Percentiles rank a stretch among this genome's conserved stretches.
phyloP scores from a whole-genome alignment of 2,329 filamentous ascomycete genomes.

The Fusarium longipes region DNA sequence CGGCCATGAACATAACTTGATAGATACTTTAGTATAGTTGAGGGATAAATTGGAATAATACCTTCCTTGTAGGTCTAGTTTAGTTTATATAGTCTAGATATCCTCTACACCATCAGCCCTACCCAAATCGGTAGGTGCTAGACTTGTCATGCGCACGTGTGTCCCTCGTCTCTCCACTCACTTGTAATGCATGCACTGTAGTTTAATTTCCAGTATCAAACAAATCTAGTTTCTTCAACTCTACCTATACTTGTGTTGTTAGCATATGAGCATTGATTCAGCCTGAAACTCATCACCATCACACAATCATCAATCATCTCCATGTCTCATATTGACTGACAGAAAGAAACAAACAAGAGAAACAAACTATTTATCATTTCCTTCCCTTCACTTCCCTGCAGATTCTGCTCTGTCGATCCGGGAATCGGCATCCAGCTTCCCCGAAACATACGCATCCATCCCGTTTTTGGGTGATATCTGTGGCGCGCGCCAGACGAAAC shows the following conservation, averaged over 20 bases:
- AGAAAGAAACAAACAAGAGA: background rate
- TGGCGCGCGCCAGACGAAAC: constrained; percentile 47
- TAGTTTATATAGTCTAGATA: no score
- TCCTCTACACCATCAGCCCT: constrained; percentile 14
- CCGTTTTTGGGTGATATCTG: constrained; percentile 19
- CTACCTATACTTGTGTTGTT: background rate
- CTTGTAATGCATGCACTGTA: background rate
- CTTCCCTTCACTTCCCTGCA: background rate
- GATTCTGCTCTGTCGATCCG: constrained; percentile 28
- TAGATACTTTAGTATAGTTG: background rate
- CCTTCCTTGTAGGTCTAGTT: no score
- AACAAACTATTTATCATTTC: background rate
- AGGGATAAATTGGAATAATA: no score
- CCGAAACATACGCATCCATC: constrained; percentile 27
- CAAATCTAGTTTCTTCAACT: background rate
- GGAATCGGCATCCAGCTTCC: constrained; percentile 31
- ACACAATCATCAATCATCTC: constrained; percentile 5
- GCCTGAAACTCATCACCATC: constrained; percentile 30
- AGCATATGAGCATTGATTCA: constrained; percentile 7
- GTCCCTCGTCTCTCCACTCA: constrained; percentile 9
- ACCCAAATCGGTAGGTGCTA: constrained; percentile 38
- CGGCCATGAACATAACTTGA: background rate
- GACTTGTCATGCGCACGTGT: constrained; percentile 39
- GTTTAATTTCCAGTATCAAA: constrained; percentile 2
- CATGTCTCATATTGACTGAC: constrained; percentile 3